phyloP scores from a whole-genome alignment of 176 grass and related monocot genomes.

The Musa itinerans region DNA sequence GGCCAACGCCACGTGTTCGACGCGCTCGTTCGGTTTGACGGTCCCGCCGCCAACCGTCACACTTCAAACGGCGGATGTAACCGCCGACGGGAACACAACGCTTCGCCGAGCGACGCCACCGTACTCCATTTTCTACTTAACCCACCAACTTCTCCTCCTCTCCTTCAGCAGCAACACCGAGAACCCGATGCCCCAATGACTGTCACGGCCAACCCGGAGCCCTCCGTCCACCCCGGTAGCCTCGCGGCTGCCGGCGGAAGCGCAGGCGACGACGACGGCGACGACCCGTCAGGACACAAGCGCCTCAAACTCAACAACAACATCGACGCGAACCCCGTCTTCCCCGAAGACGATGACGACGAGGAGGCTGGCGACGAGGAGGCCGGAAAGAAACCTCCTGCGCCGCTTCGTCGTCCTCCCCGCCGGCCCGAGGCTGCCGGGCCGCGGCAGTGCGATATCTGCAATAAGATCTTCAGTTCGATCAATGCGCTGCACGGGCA shows the following conservation, averaged over 20 bases:
- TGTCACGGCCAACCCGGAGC: not conserved
- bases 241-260: not conserved
- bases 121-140: no score
- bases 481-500: conserved; percentile 1
- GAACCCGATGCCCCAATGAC: no score
- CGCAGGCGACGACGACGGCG: not conserved
- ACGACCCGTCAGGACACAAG: no score
- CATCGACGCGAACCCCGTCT: not conserved
- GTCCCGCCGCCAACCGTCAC: no score
- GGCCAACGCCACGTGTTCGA: no score
- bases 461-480: not conserved
- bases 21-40: no score
- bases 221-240: not conserved
- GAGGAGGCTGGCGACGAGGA: not conserved
- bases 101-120: no score
- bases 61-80: no score
- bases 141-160: no score
- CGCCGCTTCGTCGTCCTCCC: not conserved
- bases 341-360: not conserved
- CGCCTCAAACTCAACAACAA: no score
- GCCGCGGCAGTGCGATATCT: not conserved
- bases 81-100: no score
- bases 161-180: no score
- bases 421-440: not conserved
- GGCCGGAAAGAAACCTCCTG: not conserved